A percentile compares a stretch with the other conserved stretches of the same genome.
These are phyloP conservation scores for Ruellia speciosa DNA, from an alignment of 305 asterid species.

Conservation along the genomic window DNA sequence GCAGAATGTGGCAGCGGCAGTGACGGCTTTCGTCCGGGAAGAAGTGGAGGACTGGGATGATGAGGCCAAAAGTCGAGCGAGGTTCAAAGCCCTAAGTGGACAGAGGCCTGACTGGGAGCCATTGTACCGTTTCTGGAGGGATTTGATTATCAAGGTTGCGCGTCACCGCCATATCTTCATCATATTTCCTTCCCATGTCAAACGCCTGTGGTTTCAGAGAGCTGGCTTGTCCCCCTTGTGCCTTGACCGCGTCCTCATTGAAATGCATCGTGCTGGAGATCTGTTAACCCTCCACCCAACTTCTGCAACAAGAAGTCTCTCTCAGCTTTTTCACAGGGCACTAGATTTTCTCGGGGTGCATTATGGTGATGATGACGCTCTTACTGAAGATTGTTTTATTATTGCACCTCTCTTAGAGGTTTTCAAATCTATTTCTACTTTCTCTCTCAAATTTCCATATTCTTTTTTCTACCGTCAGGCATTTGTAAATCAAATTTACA, in stretches of 20 bases:
- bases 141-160: constrained; percentile 60
- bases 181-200: constrained; percentile 53
- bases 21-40: constrained; percentile 35
- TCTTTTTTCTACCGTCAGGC: too few relatives aligned
- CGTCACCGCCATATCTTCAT: constrained; percentile 47
- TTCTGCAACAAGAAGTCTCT: constrained; percentile 28
- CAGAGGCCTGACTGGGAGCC: constrained; percentile 76
- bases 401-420: constrained; percentile 40
- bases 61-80: constrained; percentile 37
- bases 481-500: too few relatives aligned
- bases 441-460: too few relatives aligned
- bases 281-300: constrained; percentile 29
- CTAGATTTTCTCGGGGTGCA: constrained; percentile 25
- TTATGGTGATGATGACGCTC: constrained; percentile 22
- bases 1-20: constrained; percentile 23
- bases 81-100: constrained; percentile 75
- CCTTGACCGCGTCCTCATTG: constrained; percentile 58
- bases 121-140: constrained; percentile 66
- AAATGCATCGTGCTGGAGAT: constrained; percentile 68
- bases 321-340: constrained; percentile 41
- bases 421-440: too few relatives aligned
- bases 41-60: constrained; percentile 69
- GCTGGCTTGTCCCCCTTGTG: constrained; percentile 64
- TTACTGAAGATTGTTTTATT: constrained; percentile 42
- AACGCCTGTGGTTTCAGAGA: constrained; percentile 53